phyloP scores from a whole-genome alignment of 164 flowering plant species.

The Aristolochia contorta region DNA sequence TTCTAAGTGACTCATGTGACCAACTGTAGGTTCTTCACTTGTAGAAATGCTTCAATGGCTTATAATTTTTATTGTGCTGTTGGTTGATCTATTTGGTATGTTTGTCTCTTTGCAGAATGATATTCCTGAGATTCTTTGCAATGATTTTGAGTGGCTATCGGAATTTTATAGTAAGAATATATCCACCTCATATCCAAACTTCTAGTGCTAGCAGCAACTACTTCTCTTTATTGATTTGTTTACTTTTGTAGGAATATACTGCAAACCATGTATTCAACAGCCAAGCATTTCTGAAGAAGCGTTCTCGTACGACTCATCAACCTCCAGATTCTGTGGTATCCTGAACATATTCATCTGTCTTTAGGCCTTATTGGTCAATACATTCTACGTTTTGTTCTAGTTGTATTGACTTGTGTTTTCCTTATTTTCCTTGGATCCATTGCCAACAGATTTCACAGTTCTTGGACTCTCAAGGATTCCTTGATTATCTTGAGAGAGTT shows the following conservation, averaged over 20 bases:
- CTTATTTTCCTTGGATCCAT: not conserved
- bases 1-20: no score
- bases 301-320: conserved; percentile 78
- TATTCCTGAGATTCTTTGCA: conserved; percentile 86
- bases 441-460: conserved; percentile 68
- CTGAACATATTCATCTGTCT: not conserved
- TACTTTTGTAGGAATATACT: conserved; percentile 55
- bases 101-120: conserved; percentile 51
- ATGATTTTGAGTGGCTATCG: conserved; percentile 94
- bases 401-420: not conserved
- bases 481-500: conserved; percentile 86
- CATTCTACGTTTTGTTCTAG: not conserved
- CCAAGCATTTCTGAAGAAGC: conserved; percentile 93
- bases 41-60: no score
- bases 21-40: no score
- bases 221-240: not conserved
- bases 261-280: conserved; percentile 66
- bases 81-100: not conserved
- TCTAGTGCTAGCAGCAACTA: conserved; percentile 4
- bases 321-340: conserved; percentile 87
- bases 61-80: not conserved
- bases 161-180: conserved; percentile 72
- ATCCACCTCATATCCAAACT: not conserved
- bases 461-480: conserved; percentile 85
- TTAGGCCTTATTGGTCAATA: no score